Evolutionary conservation across 768 basidiomycete species (phyloP).

Genomic region (Suillus variegatus): DNA sequence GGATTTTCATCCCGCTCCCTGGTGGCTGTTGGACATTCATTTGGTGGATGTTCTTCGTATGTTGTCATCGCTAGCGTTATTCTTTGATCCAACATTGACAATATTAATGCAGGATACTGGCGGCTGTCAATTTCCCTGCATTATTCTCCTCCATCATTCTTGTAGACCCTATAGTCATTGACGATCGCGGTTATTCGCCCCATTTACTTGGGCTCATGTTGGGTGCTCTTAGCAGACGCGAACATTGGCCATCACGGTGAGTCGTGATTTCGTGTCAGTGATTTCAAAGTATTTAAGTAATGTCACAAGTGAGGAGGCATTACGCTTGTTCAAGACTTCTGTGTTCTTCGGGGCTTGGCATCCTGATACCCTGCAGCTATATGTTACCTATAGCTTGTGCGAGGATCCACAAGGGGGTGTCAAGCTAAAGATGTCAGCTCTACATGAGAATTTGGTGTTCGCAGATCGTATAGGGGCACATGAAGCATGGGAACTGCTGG

Average conservation of each 20-base stretch:
- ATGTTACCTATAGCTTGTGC: slow-evolving; percentile 58
- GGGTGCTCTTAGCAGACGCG: slow-evolving; percentile 52
- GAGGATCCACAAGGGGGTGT: slow-evolving; percentile 39
- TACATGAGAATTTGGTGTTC: slow-evolving; percentile 68
- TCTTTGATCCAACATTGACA: slow-evolving; percentile 4
- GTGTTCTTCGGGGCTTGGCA: slow-evolving; percentile 79
- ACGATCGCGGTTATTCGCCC: slow-evolving; percentile 11
- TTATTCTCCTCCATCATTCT: slow-evolving; percentile 75
- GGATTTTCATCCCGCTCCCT: slow-evolving; percentile 60
- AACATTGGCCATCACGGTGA: slow-evolving; percentile 64
- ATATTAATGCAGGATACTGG: slow-evolving; percentile 50
- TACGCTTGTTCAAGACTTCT: slow-evolving; percentile 44
- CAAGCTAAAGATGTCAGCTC: slow-evolving; percentile 62
- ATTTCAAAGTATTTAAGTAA: background rate
- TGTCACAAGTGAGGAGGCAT: slow-evolving; percentile 57
- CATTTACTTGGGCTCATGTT: slow-evolving; percentile 17
- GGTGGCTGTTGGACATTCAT: slow-evolving; percentile 79
- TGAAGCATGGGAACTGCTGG: slow-evolving; percentile 31
- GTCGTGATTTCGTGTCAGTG: slow-evolving; percentile 12
- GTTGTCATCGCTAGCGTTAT: slow-evolving; percentile 28
- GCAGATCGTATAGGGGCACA: slow-evolving; percentile 36
- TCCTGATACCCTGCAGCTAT: slow-evolving; percentile 56
- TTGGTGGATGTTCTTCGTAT: slow-evolving; percentile 78
- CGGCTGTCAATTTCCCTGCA: slow-evolving; percentile 59
- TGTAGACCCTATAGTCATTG: slow-evolving; percentile 73